Base-by-base conservation (phyloP, 345 rosid species). In the Rhodamnia argentea region DNA sequence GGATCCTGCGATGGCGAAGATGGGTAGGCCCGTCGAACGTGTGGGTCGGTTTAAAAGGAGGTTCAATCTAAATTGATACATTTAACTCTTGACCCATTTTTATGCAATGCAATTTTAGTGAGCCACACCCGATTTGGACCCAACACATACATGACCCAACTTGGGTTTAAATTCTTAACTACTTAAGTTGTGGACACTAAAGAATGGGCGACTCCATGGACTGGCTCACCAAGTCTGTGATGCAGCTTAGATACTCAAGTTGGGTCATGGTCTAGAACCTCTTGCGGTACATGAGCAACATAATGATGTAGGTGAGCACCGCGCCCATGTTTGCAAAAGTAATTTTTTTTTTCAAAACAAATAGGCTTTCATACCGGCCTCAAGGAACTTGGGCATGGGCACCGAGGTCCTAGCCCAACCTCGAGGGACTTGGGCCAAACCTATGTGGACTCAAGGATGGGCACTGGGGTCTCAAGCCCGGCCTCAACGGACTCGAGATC, bases 321-420 rank as follows among this genome's bases (percentile, higher is more conserved):
- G 0, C 1, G 1, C 32, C 15, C 22, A 29, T 29, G 23, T 3
- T 9, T 62, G 75, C 22, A 15, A 14, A 62, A 62, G 22, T 60
- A n/a, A 0, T 60, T 22, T 56, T 22, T 6, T 37, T 55, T 55
- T 6, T 8, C 1, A 24, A 26, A 7, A 24, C 5, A 59, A 59
- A 60, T 8, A 7, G 37, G 20, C 7, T 60, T 60, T 27, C 13
- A 7, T 29, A 62, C 11, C 7, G 32, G 75, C 75, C 42, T 27
- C 22, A 27, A 27, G 22, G 42, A 22, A 60, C 27, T 0, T 60
- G 0, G 37, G 37, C 20, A 60, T 27, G 20, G 27, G 40, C 37
- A 27, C 2, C 0, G 0, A 60, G 22, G 11, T 32, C 75, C 1
- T 0, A 27, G 22, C 22, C 11, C 8, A n/a, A 3, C 4, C 75